phyloP scores from a whole-genome alignment of 148 eudicot genomes.

The Chenopodium quinoa region DNA sequence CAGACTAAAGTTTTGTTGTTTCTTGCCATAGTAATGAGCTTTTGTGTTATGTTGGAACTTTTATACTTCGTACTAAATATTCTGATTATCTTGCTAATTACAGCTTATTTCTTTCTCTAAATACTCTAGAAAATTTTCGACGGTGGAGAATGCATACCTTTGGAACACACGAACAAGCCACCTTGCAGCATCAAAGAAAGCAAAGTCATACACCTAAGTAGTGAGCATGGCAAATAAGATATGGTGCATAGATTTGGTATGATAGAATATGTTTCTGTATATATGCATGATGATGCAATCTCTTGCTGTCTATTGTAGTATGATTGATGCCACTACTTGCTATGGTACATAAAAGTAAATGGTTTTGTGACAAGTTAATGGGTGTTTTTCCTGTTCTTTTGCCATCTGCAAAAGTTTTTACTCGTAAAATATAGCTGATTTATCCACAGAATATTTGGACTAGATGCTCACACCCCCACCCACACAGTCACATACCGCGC shows the following conservation, averaged over 20 bases:
- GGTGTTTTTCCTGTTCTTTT: background rate
- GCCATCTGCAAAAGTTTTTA: background rate
- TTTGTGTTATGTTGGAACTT: background rate
- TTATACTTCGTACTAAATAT: background rate
- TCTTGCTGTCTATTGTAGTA: background rate
- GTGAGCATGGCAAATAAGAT: conserved; percentile 12
- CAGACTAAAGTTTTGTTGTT: background rate
- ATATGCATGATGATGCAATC: conserved; percentile 11
- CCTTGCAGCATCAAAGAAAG: conserved; percentile 20
- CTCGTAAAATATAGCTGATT: background rate
- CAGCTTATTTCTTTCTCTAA: background rate
- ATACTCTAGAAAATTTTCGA: background rate
- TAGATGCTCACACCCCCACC: background rate
- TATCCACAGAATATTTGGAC: background rate
- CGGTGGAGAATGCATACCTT: conserved; percentile 1
- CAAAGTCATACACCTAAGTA: background rate
- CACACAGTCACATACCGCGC: too few relatives aligned
- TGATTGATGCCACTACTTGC: background rate
- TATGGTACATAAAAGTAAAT: conserved; percentile 1
- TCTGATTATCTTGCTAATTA: conserved; percentile 5
- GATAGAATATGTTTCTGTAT: background rate
- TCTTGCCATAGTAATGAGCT: background rate
- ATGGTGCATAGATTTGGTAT: conserved; percentile 8
- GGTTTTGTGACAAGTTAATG: background rate
- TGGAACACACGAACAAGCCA: background rate